These are phyloP conservation scores for Phytophthora litchii DNA, from an alignment of 352 stramenopile species.

Conservation along the genomic window DNA sequence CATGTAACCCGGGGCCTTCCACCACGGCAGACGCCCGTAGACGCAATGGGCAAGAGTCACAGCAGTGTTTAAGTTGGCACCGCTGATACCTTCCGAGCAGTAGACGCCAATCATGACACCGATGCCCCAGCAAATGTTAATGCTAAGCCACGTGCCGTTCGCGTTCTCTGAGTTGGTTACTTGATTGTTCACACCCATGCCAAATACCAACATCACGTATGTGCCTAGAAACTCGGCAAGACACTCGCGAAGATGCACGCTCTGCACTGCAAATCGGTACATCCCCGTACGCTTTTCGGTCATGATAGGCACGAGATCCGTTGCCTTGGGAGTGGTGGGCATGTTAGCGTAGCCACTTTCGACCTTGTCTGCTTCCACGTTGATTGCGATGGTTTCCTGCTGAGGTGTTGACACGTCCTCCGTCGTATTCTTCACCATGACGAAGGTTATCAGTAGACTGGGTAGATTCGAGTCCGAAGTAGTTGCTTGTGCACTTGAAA, in stretches of 20 bases:
- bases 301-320: constrained; percentile 35
- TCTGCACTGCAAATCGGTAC: constrained; percentile 34
- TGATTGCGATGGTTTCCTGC: constrained; percentile 43
- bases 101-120: constrained; percentile 58
- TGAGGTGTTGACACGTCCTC: constrained; percentile 17
- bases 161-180: constrained; percentile 45
- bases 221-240: constrained; percentile 54
- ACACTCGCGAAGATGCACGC: constrained; percentile 47
- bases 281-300: constrained; percentile 48
- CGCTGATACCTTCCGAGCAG: constrained; percentile 8
- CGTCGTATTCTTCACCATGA: constrained; percentile 25
- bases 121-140: constrained; percentile 58
- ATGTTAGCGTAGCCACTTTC: constrained; percentile 29
- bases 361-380: constrained; percentile 25
- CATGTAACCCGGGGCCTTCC: constrained; percentile 46
- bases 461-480: constrained; percentile 18
- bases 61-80: too few relatives aligned
- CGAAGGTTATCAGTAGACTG: not conserved
- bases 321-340: constrained; percentile 28
- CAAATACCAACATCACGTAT: constrained; percentile 29
- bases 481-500: constrained; percentile 30
- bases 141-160: constrained; percentile 63
- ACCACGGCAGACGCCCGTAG: too few relatives aligned
- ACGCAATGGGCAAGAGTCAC: too few relatives aligned
- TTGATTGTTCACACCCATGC: constrained; percentile 65